A percentile compares a stretch with the other conserved stretches of the same genome.
These are phyloP conservation scores for Calvatia gigantea DNA, from an alignment of 768 basidiomycete species.

Conservation along the genomic window DNA sequence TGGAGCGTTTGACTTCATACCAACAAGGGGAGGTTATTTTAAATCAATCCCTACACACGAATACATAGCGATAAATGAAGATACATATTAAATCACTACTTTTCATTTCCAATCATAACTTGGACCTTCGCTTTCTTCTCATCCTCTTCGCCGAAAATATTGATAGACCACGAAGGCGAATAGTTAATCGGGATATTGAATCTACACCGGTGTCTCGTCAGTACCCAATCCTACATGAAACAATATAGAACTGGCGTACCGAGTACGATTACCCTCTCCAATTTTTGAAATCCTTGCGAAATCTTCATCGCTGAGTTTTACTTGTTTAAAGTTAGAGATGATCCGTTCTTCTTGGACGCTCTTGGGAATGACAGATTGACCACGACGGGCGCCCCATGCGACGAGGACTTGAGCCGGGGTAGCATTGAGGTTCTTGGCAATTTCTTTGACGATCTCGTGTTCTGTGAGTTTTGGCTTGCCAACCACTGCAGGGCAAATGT, in stretches of 20 bases:
- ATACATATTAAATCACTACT: not conserved
- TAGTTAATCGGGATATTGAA: constrained; percentile 62
- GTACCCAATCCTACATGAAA: not conserved
- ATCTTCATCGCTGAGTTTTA: constrained; percentile 63
- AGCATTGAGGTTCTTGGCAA: constrained; percentile 60
- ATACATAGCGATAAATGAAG: constrained; percentile 1
- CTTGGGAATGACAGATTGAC: constrained; percentile 84
- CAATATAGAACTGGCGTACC: constrained; percentile 26
- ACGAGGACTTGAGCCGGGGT: constrained; percentile 81
- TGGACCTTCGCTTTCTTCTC: constrained; percentile 41
- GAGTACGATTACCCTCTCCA: constrained; percentile 42
- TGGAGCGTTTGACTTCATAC: too few relatives aligned
- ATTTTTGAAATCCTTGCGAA: constrained; percentile 55
- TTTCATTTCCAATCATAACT: constrained; percentile 25
- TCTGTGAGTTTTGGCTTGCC: constrained; percentile 69
- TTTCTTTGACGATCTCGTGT: constrained; percentile 52
- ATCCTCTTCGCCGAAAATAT: constrained; percentile 61
- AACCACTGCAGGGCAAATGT: constrained; percentile 35
- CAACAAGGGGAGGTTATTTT: too few relatives aligned
- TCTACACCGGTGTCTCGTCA: constrained; percentile 22
- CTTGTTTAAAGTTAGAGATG: constrained; percentile 74
- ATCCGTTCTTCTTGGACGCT: constrained; percentile 70
- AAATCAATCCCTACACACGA: not conserved
- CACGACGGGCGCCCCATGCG: constrained; percentile 75
- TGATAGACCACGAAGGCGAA: constrained; percentile 64